Base-by-base conservation (phyloP, 306 rosid species). In the Dicorynia guianensis region DNA sequence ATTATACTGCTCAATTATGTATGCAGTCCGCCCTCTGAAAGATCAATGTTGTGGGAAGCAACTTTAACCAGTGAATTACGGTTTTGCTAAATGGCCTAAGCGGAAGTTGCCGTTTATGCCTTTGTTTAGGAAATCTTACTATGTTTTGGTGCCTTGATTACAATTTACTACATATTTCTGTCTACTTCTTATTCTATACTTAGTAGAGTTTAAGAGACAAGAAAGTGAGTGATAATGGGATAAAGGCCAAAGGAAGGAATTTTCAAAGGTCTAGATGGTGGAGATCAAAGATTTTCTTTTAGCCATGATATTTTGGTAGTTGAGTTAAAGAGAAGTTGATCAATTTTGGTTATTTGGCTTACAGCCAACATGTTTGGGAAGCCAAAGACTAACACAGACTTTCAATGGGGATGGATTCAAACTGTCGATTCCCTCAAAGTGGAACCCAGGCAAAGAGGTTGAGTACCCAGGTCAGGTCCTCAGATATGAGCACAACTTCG, bases 391-490 rank as follows among this genome's bases (percentile, higher is more conserved):
- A 72, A 87, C 90, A 94, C 98, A 44, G 98, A 94, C 54, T 94
- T 85, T 83, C 87, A 67, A 74, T 71, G 98, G 98, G 17, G 47
- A 87, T 55, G 98, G 98, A 54, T 94, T 94, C 88, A 94, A 85
- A 88, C 13, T 94, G 52, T 78, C 76, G 4, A 76, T 91, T 61
- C 98, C 98, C 48, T 50, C 98, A 47, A 94, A 94, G 78, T 94
- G 98, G 98, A 91, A 90, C 62, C 94, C 90, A 30, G 91, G 98
- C 97, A 94, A 75, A 84, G 98, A 94, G 76, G 55, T 74, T 47
- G 98, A 94, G 53, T 94, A 5, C 86, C 98, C 98, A 0, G 98
- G 97, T 11, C 93, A 87, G 82, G 97, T 94, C 80, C 96, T 94
- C 33, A 85, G 98, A 79, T 94, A 85, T 8, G 98, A 94, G 84